Evolutionary conservation across 1,284 basidiomycete genomes (phyloP).

Genomic region (Trametes sp.): DNA sequence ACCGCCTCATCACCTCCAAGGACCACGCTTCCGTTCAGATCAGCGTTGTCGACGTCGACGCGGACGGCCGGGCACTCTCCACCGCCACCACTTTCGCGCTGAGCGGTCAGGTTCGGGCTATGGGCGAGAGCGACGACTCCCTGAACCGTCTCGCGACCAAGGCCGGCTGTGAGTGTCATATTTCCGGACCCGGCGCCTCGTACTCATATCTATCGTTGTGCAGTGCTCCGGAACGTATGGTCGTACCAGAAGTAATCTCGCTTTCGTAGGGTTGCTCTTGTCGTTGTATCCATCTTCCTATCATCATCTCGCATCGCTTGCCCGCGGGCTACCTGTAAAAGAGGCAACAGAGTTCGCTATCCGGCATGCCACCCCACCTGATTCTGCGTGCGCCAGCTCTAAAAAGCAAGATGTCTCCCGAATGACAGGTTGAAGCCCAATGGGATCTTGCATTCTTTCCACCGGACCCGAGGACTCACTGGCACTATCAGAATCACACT

Average conservation of each 20-base stretch:
- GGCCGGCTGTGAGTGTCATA: conserved; percentile 84
- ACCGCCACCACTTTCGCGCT: conserved; percentile 95
- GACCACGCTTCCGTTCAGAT: conserved; percentile 99
- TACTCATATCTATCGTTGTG: conserved; percentile 5
- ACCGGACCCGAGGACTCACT: no score
- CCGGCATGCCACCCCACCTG: not conserved
- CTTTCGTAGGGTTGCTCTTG: conserved; percentile 24
- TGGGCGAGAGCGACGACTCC: conserved; percentile 97
- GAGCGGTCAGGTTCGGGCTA: conserved; percentile 92
- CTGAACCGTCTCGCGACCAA: conserved; percentile 96
- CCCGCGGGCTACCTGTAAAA: conserved; percentile 27
- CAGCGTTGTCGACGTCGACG: conserved; percentile 94
- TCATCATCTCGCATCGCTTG: conserved; percentile 25
- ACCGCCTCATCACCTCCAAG: conserved; percentile 97
- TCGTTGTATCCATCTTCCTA: conserved; percentile 26
- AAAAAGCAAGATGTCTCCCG: no score
- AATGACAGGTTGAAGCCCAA: no score
- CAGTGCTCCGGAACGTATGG: conserved; percentile 82
- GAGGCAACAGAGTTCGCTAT: conserved; percentile 2
- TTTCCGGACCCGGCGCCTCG: not conserved
- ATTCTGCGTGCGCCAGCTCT: not conserved
- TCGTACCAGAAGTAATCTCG: conserved; percentile 72
- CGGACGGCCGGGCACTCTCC: conserved; percentile 86
- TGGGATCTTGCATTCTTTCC: no score
- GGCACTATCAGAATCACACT: no score